These are phyloP conservation scores for Boletellus ananas DNA, from an alignment of 768 basidiomycete species.

Conservation along the genomic window DNA sequence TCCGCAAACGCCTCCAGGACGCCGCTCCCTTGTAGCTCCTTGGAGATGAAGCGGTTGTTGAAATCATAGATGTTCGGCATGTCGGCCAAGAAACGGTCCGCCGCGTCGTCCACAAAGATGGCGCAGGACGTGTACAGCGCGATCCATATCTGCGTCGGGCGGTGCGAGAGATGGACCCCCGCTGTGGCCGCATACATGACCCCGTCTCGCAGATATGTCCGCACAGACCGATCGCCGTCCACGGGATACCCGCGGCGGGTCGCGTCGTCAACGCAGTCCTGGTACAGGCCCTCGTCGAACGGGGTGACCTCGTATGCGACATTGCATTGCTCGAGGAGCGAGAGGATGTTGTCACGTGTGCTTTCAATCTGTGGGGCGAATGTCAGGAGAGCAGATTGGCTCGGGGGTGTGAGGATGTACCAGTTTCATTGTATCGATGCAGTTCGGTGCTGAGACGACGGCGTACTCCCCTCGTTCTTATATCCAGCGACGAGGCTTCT, in stretches of 20 bases:
- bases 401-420: background rate
- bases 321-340: slow-evolving; percentile 14
- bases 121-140: slow-evolving; percentile 39
- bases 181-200: slow-evolving; percentile 25
- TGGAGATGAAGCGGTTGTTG: slow-evolving; percentile 29
- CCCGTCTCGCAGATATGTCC: slow-evolving; percentile 32
- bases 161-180: slow-evolving; percentile 28
- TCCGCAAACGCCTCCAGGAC: slow-evolving; percentile 34
- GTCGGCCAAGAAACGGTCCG: slow-evolving; percentile 21
- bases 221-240: slow-evolving; percentile 17
- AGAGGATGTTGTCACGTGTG: slow-evolving; percentile 12
- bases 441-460: background rate
- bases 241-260: slow-evolving; percentile 24
- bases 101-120: slow-evolving; percentile 37
- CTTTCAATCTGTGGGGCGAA: slow-evolving; percentile 5
- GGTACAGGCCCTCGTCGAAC: slow-evolving; percentile 15
- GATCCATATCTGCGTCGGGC: slow-evolving; percentile 25
- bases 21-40: slow-evolving; percentile 26
- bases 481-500: background rate
- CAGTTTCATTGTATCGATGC: slow-evolving; percentile 6
- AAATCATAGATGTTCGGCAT: slow-evolving; percentile 30
- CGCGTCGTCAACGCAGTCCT: slow-evolving; percentile 23
- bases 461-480: background rate
- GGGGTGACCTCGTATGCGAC: slow-evolving; percentile 11
- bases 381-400: background rate